Conservation (phyloP, 2,329 filamentous ascomycete species). For the Fusarium sambucinum region DNA sequence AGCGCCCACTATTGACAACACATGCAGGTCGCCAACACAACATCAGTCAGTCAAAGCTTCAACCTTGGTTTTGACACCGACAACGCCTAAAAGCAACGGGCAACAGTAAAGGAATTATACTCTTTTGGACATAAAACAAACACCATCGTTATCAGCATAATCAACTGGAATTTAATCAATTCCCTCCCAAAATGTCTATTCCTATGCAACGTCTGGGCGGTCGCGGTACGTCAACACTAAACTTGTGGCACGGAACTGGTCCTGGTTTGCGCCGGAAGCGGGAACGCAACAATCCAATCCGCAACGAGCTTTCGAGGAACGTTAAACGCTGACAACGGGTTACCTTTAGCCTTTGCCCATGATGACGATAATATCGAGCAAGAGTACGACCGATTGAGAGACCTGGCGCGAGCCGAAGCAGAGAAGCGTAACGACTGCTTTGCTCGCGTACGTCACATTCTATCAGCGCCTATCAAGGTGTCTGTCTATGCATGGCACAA, state of each 20-base stretch:
- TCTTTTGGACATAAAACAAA: background rate
- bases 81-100: conserved; percentile 19
- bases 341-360: conserved; percentile 78
- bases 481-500: background rate
- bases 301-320: conserved; percentile 12
- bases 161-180: conserved; percentile 1
- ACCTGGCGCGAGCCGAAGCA: conserved; percentile 84
- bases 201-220: conserved; percentile 60
- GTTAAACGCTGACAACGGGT: conserved; percentile 24
- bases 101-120: background rate
- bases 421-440: conserved; percentile 82
- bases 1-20: conserved; percentile 36
- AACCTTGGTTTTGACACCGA: conserved; percentile 20
- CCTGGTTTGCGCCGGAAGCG: conserved; percentile 33
- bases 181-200: conserved; percentile 52
- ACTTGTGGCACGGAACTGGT: background rate
- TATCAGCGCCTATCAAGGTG: background rate
- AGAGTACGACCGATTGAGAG: conserved; percentile 92
- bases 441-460: conserved; percentile 66
- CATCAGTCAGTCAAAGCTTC: conserved; percentile 30
- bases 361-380: conserved; percentile 76
- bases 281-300: conserved; percentile 6
- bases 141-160: background rate
- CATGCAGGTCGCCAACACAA: conserved; percentile 35
- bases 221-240: conserved; percentile 54